Base-by-base conservation (phyloP, 2,329 filamentous ascomycete genomes). In the Paecilomyces sp. region DNA sequence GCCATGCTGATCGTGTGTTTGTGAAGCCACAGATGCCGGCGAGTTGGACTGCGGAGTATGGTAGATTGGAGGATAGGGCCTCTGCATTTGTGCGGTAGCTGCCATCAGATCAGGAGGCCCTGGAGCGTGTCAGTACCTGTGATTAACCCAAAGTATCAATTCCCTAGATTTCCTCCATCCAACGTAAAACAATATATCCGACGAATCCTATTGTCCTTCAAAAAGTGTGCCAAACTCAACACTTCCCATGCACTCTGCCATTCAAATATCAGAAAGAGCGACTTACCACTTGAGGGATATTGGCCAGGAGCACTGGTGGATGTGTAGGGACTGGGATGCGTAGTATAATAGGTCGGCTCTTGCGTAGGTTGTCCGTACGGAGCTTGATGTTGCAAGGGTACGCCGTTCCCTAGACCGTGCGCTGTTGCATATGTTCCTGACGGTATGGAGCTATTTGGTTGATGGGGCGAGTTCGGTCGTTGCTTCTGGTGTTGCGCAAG, bases 41-140 rank as follows among this genome's bases (percentile, higher is more conserved):
- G 93, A 96, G 76, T 93, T 96, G 59, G 92, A 96, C 79, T 97
- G 92, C 58, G 92, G 92, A 18, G 92, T 95, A 75, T 97, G 91
- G 74, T 97, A 97, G 72, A 96, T 96, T 62, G 91, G 91, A 67
- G 92, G 92, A 74, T 95, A 96, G 54, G 81, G 83, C 67, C 85
- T 82, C 73, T 85, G 85, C 82, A 88, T 87, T 65, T 85, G 84
- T 67, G 85, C 82, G 66, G 85, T 72, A 63, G 77, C 81, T 63
- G 86, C 85, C 86, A 88, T 88, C 70, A 83, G 79, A 71, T 87
- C 85, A 72, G 87, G 85, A 75, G 88, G 85, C 76, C 91, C 89
- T 90, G 86, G 83, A 71, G 81, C 79, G 79, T 15, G 68, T 84
- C 81, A 77, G 87, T 88, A 83, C 85, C 51, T 56, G 57, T 34